phyloP scores from a whole-genome alignment of 768 basidiomycete genomes.

The Grammothele lineata region DNA sequence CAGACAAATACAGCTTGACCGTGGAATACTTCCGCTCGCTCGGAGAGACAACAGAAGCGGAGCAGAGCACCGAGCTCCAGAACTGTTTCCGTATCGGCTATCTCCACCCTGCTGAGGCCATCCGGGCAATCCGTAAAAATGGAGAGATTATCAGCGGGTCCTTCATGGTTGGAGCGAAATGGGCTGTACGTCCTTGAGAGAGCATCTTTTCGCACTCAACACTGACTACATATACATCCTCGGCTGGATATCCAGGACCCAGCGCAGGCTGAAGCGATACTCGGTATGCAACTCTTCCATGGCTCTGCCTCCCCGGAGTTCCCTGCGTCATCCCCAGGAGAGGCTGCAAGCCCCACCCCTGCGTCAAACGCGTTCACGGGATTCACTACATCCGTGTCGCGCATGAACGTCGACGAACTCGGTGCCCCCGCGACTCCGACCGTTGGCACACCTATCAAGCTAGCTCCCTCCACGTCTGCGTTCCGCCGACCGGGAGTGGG shows the following conservation, averaged over 20 bases:
- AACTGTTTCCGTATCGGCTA: constrained; percentile 87
- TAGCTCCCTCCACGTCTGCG: constrained; percentile 69
- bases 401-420: constrained; percentile 26
- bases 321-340: constrained; percentile 13
- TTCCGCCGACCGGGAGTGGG: constrained; percentile 49
- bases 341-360: constrained; percentile 22
- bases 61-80: constrained; percentile 59
- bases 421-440: constrained; percentile 37
- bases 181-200: constrained; percentile 74
- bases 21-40: constrained; percentile 74
- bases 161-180: constrained; percentile 86
- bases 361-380: constrained; percentile 38
- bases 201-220: no score
- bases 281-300: constrained; percentile 34
- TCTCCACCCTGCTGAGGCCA: constrained; percentile 62
- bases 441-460: constrained; percentile 67
- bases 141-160: constrained; percentile 72
- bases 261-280: constrained; percentile 48
- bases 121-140: constrained; percentile 76
- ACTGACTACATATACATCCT: no score
- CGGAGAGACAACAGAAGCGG: constrained; percentile 65
- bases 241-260: constrained; percentile 44
- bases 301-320: constrained; percentile 14
- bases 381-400: constrained; percentile 1
- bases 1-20: constrained; percentile 68